phyloP scores from a whole-genome alignment of 73 alveolate genomes.

The Paramecium pentaurelia region DNA sequence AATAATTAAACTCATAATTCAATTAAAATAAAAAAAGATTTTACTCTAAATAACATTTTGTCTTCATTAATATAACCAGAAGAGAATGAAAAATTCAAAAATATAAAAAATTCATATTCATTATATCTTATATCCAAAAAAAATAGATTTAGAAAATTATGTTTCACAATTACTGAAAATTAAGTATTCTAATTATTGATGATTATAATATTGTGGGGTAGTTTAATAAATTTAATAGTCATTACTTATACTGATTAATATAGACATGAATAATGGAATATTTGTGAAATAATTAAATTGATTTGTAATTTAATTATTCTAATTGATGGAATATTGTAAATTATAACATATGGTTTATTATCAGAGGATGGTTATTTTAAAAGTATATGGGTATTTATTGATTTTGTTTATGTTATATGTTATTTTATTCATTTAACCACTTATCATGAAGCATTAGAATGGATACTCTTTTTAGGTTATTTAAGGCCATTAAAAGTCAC shows the following conservation, averaged over 20 bases:
- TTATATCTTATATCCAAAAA: neutral
- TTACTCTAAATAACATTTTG: neutral
- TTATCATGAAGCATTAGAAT: neutral
- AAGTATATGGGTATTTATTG: conserved; percentile 13
- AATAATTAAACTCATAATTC: neutral
- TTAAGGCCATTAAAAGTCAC: conserved; percentile 23
- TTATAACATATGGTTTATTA: neutral
- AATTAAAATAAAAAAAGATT: neutral
- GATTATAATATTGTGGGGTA: conserved; percentile 4
- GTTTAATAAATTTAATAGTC: neutral
- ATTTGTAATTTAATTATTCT: neutral
- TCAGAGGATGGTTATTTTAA: neutral
- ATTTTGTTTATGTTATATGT: neutral
- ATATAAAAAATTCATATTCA: neutral
- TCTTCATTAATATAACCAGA: neutral
- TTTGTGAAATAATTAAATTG: neutral
- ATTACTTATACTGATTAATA: neutral
- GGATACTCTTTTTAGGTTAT: conserved; percentile 4
- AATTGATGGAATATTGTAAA: neutral
- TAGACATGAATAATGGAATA: neutral
- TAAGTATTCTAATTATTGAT: neutral
- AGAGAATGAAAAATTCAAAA: neutral
- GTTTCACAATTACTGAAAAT: neutral
- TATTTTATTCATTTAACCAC: neutral
- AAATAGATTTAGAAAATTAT: neutral